Conservation (phyloP, 768 basidiomycete species). For the Mycena belliarum region DNA sequence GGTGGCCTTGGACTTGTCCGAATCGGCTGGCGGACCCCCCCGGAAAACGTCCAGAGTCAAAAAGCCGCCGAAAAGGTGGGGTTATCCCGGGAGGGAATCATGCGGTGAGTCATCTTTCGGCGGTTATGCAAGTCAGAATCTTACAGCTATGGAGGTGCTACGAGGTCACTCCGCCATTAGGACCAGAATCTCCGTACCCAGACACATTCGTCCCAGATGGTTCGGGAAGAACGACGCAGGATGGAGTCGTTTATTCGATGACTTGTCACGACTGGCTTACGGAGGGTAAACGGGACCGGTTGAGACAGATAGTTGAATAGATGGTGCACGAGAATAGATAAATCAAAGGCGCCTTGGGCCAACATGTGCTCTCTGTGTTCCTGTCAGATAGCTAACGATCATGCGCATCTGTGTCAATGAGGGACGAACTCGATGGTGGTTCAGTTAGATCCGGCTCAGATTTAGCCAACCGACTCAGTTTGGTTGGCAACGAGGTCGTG, state of each 20-base stretch:
- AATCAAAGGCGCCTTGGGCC: no score
- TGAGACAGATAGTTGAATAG: constrained; percentile 8
- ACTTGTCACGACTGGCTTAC: constrained; percentile 23
- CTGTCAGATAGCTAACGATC: no score
- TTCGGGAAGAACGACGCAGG: constrained; percentile 22
- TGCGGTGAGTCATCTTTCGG: constrained; percentile 9
- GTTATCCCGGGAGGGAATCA: constrained; percentile 19
- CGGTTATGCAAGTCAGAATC: not conserved
- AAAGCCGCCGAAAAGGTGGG: constrained; percentile 24
- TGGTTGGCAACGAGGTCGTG: constrained; percentile 10
- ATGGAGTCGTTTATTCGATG: constrained; percentile 26
- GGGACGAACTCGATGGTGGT: no score
- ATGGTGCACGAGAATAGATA: not conserved
- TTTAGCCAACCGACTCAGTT: not conserved
- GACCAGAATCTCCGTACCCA: constrained; percentile 16
- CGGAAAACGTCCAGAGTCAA: constrained; percentile 21
- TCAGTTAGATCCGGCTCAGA: no score
- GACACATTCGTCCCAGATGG: constrained; percentile 18
- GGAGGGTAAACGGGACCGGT: constrained; percentile 13
- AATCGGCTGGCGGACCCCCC: constrained; percentile 24
- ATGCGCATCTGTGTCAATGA: no score
- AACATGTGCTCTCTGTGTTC: no score
- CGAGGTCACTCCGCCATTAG: constrained; percentile 20
- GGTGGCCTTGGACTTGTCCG: constrained; percentile 23
- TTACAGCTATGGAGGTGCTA: constrained; percentile 17